Evolutionary conservation across 805 yeast species (phyloP), one percentile per base, ranked within the genome.

Genomic region (Saccharomycopsis capsularis): DNA sequence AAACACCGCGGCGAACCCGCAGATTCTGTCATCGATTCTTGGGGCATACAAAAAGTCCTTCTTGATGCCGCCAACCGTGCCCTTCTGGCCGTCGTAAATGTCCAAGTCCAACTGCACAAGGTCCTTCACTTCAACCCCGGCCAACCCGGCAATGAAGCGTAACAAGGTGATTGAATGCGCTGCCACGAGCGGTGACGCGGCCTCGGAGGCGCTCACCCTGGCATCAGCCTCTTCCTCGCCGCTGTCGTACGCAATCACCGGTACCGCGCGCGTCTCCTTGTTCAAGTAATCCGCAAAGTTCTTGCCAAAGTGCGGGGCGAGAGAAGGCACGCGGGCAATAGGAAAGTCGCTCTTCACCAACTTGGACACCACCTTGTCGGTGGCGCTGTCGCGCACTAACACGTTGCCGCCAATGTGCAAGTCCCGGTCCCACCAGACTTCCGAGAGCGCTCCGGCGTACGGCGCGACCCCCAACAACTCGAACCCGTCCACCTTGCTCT

Each of bases 281-380:
- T 88, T 85, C 67, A 82, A 85, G 4, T 90, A 90, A 6, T 82
- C 82, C 22, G 65, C 59, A 2, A 88, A 73, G 4, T 81, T 81
- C 2, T 70, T 68, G 42, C 95, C 95, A 63, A 87, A 88, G 67
- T 87, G 95, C 3, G 90, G 90, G 4, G 95, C 95, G 60, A 88
- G 70, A 1, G 91, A 75, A 3, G 95, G 95, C 47, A 87, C 83
- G 57, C 80, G 80, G 13, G 90, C 95, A 58, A 87, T 75, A 54
- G 87, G 86, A 55, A 71, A 73, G 1, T 82, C 66, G 3, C 83
- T 78, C 60, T 74, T 75, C 34, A 81, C 74, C 57, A 79, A 61
- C 49, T 67, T 68, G 5, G 74, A 63, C 6, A 58, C 62, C 44
- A 79, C 63, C 46, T 63, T 63, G 3, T 69, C 68, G 37, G 59